Evolutionary conservation across 192 early-diverging fungal genomes (phyloP).

Genomic region (Coemansia sp.): DNA sequence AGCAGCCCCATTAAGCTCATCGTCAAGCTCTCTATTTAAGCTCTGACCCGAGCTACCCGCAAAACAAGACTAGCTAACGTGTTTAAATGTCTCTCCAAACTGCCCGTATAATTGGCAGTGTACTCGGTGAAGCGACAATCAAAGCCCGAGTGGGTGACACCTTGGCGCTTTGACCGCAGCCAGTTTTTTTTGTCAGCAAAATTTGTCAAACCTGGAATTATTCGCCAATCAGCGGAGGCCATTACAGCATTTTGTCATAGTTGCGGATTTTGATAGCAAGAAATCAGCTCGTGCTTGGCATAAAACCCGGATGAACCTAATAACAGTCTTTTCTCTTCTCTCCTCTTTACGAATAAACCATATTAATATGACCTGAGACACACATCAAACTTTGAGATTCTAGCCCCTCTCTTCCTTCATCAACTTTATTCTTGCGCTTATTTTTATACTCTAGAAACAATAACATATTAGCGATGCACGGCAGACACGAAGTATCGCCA

Average conservation of each 20-base stretch:
- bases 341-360: neutral
- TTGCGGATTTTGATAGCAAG: neutral
- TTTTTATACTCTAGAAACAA: neutral
- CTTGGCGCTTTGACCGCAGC: neutral
- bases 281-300: neutral
- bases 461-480: slow-evolving; percentile 22
- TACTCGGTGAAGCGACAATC: too few species aligned
- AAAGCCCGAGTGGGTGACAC: too few species aligned
- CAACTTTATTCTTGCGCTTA: neutral
- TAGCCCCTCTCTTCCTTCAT: slow-evolving; percentile 4
- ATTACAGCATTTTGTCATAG: neutral
- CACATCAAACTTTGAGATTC: neutral
- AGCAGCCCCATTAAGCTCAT: too few species aligned
- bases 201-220: slow-evolving; percentile 4
- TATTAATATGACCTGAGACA: slow-evolving; percentile 3
- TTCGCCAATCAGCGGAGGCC: slow-evolving; percentile 4
- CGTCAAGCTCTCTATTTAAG: too few species aligned
- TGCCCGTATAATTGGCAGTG: too few species aligned
- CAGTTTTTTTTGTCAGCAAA: neutral
- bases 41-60: too few species aligned
- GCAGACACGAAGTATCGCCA: slow-evolving; percentile 43
- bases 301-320: neutral
- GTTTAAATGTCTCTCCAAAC: too few species aligned
- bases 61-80: too few species aligned
- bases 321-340: neutral